Percentiles rank a stretch among this genome's conserved stretches.
These are phyloP conservation scores for Pholiota conissans DNA, from an alignment of 768 basidiomycete genomes.

Conservation along the genomic window DNA sequence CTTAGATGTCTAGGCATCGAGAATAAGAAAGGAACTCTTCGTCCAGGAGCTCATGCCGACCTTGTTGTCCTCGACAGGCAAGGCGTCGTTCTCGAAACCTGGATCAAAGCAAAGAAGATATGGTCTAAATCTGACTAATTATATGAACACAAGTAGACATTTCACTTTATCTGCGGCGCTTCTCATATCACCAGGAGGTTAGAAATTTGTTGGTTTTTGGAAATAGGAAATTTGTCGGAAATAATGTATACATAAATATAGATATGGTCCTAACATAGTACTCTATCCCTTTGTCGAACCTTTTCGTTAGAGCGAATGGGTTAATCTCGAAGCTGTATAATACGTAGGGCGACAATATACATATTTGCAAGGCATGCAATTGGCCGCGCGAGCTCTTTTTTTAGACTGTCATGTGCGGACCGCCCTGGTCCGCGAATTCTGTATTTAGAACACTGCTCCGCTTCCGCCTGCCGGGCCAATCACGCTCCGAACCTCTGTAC, in stretches of 20 bases:
- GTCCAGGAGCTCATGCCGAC: conserved; percentile 86
- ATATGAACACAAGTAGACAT: background rate
- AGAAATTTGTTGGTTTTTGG: too few relatives aligned
- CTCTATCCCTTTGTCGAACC: too few relatives aligned
- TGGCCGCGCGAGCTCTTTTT: background rate
- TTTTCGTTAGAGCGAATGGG: too few relatives aligned
- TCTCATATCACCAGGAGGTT: too few relatives aligned
- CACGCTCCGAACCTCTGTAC: background rate
- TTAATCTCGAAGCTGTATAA: too few relatives aligned
- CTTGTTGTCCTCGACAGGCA: conserved; percentile 71
- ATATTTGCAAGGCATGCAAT: too few relatives aligned
- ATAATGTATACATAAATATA: too few relatives aligned
- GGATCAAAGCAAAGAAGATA: conserved; percentile 75
- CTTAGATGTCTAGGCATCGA: conserved; percentile 75
- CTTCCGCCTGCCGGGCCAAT: conserved; percentile 4
- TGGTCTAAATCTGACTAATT: conserved; percentile 44
- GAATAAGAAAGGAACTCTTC: conserved; percentile 76
- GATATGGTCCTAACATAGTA: too few relatives aligned
- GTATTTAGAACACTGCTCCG: background rate
- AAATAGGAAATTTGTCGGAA: too few relatives aligned
- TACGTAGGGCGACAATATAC: too few relatives aligned
- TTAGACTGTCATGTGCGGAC: background rate
- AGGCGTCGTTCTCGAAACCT: conserved; percentile 68
- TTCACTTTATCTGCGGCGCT: too few relatives aligned
- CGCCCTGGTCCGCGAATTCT: background rate